Percentiles rank a stretch among this genome's conserved stretches.
Evolutionary conservation across 108 stramenopile genomes (phyloP).

Genomic region (Tribonema minus): DNA sequence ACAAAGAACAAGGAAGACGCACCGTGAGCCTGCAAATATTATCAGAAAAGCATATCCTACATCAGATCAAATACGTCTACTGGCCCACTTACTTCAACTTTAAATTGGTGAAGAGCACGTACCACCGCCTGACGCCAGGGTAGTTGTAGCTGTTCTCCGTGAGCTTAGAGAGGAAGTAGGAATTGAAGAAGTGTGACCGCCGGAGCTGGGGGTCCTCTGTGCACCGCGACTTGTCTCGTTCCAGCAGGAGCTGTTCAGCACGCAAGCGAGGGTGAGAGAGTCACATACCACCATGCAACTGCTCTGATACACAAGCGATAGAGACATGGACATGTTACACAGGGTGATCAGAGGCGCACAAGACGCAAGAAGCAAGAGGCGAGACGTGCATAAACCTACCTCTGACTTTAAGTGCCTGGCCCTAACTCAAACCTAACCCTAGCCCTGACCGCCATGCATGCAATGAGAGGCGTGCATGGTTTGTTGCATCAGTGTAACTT

Average conservation of each 20-base stretch:
- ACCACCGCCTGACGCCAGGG: slow-evolving; percentile 80
- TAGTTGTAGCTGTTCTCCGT: slow-evolving; percentile 80
- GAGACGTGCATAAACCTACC: too few relatives aligned
- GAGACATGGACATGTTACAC: not conserved
- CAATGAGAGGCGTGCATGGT: too few relatives aligned
- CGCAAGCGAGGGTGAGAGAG: too few relatives aligned
- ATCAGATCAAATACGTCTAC: too few relatives aligned
- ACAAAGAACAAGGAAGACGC: not conserved
- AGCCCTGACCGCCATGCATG: too few relatives aligned
- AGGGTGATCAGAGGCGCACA: not conserved
- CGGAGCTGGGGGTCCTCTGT: slow-evolving; percentile 57
- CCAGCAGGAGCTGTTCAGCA: too few relatives aligned
- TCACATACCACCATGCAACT: not conserved
- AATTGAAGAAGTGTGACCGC: slow-evolving; percentile 83
- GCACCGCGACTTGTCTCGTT: slow-evolving; percentile 46
- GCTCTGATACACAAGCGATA: not conserved
- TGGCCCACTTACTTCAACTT: too few relatives aligned
- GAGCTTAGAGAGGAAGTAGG: slow-evolving; percentile 88
- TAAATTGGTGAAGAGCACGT: too few relatives aligned
- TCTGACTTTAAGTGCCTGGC: too few relatives aligned
- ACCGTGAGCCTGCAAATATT: not conserved
- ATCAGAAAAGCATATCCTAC: not conserved
- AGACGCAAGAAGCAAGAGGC: too few relatives aligned
- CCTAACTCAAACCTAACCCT: too few relatives aligned
- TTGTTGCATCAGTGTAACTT: too few relatives aligned